Evolutionary conservation across 441 rosid species (phyloP).

Genomic region (Aquilaria agallochum): DNA sequence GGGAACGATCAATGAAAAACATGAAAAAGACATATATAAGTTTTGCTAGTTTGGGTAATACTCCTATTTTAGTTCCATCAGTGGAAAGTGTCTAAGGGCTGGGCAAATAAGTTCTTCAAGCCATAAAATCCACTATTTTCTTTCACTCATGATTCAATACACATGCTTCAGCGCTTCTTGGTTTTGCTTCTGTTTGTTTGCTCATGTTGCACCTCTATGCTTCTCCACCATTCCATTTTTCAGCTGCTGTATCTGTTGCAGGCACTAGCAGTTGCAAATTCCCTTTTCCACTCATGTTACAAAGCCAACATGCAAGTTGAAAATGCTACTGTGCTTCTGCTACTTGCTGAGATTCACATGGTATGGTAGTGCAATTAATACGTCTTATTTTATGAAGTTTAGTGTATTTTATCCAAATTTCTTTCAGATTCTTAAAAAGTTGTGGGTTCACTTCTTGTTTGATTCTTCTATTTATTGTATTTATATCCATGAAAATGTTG

Average conservation of each 20-base stretch:
- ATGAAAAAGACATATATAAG: no score
- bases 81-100: no score
- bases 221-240: slow-evolving; percentile 10
- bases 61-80: no score
- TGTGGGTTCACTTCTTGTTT: background rate
- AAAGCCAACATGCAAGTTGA: slow-evolving; percentile 87
- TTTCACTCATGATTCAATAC: no score
- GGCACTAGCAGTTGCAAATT: slow-evolving; percentile 91
- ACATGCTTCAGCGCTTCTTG: background rate
- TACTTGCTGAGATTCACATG: slow-evolving; percentile 98
- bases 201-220: background rate
- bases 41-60: no score
- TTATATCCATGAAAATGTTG: no score
- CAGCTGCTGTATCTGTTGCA: slow-evolving; percentile 30
- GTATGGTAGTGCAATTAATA: slow-evolving; percentile 31
- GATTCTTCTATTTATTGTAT: no score
- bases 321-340: slow-evolving; percentile 86
- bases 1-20: no score
- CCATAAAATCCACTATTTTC: no score
- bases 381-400: background rate
- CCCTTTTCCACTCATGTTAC: slow-evolving; percentile 91
- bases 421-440: background rate
- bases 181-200: background rate
- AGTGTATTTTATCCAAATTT: background rate
- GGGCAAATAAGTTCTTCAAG: no score